Base-by-base conservation (phyloP, 2,329 filamentous ascomycete genomes). In the Blastomyces percursus region DNA sequence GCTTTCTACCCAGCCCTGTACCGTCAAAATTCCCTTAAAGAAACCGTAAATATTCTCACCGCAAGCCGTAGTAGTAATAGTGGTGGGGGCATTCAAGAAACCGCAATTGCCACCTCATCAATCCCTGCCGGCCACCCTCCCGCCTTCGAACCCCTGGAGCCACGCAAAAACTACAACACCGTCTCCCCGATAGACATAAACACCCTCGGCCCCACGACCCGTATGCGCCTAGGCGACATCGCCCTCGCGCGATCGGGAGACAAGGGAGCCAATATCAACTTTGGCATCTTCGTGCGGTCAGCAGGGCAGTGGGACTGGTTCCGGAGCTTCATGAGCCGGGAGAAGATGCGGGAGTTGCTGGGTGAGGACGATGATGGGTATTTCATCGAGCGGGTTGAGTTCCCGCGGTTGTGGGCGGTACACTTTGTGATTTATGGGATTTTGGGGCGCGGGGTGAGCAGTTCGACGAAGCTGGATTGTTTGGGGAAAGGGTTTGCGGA, bases 401-500 rank as follows among this genome's bases (percentile, higher is more conserved):
- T 82, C 60, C 71, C 74, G 0, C 66, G 72, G 3, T 73, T 81
- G 0, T 69, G 68, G 42, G 79, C 79, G 0, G 80, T 82, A 24
- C 77, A 83, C 65, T 82, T 80, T 70, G 79, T 81, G 11, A 70
- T 81, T 1, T 81, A 81, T 62, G 79, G 78, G 2, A 72, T 74
- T 24, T 67, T 81, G 19, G 78, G 76, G 0, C 64, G 75, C 0
- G 77, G 76, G 0, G 79, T 83, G 3, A 82, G 79, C 64, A 80
- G 79, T 62, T 79, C 77, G 11, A 74, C 71, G 30, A 67, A 75
- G 48, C 65, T 84, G 21, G 81, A 84, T 71, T 71, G 72, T 12
- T 71, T 83, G 65, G 82, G 78, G 1, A 84, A 84, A 67, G 80
- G 80, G 0, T 81, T 82, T 67, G 79, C 75, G 16, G 81, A 83